Evolutionary conservation across 2,329 filamentous ascomycete genomes (phyloP).

Genomic region (Nannizziopsis arthrosporioides): DNA sequence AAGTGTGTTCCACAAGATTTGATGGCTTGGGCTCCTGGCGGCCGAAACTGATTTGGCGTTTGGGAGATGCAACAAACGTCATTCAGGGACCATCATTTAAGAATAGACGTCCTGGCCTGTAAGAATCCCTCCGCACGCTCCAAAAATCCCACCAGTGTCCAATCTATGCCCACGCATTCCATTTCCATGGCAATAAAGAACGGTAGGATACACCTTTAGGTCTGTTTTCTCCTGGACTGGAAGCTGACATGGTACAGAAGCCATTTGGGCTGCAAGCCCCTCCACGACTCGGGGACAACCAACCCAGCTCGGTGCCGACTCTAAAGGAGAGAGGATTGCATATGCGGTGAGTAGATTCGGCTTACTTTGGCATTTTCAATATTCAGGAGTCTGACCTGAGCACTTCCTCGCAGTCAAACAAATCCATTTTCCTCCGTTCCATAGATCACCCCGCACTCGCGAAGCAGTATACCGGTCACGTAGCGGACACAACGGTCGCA

Average conservation of each 20-base stretch:
- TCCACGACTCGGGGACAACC: slow-evolving; percentile 74
- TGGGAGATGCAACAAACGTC: neutral
- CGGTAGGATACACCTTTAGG: slow-evolving; percentile 22
- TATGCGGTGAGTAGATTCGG: slow-evolving; percentile 57
- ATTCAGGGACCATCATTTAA: neutral
- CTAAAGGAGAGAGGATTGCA: slow-evolving; percentile 81
- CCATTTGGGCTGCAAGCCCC: slow-evolving; percentile 75
- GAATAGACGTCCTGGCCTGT: neutral
- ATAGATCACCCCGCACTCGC: slow-evolving; percentile 78
- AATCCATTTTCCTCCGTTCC: slow-evolving; percentile 89
- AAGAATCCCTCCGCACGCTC: neutral
- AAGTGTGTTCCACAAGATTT: neutral
- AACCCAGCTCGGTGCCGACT: slow-evolving; percentile 75
- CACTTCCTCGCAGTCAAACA: slow-evolving; percentile 57
- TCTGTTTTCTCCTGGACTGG: neutral
- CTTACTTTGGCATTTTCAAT: neutral
- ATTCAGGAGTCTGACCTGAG: slow-evolving; percentile 1
- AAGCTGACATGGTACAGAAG: slow-evolving; percentile 37
- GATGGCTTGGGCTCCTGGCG: neutral
- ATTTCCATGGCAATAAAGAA: slow-evolving; percentile 37
- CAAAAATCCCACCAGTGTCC: neutral
- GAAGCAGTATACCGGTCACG: slow-evolving; percentile 89
- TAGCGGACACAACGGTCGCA: slow-evolving; percentile 75
- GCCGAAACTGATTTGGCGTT: neutral
- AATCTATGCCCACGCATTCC: neutral